phyloP scores from a whole-genome alignment of 345 rosid species.

The Eucalyptus fibrosa region DNA sequence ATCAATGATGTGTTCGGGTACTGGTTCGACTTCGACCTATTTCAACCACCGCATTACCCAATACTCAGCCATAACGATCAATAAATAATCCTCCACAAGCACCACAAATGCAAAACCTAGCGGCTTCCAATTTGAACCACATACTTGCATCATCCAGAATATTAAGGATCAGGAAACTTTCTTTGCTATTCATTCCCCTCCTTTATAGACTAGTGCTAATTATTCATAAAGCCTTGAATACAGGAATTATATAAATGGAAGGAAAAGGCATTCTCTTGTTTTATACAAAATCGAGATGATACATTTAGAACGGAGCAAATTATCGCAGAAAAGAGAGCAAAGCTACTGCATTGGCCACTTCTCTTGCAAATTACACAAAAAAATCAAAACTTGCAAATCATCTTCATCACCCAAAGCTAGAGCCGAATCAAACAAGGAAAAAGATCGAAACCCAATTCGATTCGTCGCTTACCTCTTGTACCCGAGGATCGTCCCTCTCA shows the following conservation, averaged over 20 bases:
- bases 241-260: background rate
- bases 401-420: background rate
- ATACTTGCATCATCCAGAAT: background rate
- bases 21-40: slow-evolving; percentile 82
- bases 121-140: background rate
- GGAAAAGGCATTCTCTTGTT: background rate
- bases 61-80: background rate
- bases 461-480: slow-evolving; percentile 48
- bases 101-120: background rate
- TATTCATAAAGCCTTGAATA: background rate
- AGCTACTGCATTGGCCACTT: background rate
- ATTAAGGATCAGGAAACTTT: background rate
- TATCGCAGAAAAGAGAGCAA: background rate
- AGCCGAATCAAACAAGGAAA: background rate
- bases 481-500: slow-evolving; percentile 74
- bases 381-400: background rate
- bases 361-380: background rate
- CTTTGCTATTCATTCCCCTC: background rate
- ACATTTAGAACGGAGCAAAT: background rate
- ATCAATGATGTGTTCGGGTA: slow-evolving; percentile 70
- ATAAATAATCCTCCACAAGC: background rate
- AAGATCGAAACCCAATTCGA: background rate
- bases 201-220: background rate
- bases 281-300: background rate
- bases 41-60: background rate